phyloP scores from a whole-genome alignment of 1,284 basidiomycete genomes.

The Fomitopsis palustris region DNA sequence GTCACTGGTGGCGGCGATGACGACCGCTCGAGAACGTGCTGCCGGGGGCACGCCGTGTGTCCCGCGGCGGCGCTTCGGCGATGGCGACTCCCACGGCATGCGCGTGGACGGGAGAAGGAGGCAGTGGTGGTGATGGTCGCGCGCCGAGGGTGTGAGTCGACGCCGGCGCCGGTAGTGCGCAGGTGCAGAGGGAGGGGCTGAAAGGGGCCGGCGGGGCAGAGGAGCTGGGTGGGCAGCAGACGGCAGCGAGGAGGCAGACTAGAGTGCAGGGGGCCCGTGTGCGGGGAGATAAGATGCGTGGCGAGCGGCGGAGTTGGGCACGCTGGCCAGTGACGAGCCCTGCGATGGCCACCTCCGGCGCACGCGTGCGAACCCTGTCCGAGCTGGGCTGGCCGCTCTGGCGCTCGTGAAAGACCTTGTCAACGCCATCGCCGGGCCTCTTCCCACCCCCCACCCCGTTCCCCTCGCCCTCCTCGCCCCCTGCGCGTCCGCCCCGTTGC shows the following conservation, averaged over 20 bases:
- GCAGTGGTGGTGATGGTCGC: constrained; percentile 4
- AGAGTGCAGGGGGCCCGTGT: constrained; percentile 4
- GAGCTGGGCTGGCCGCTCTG: constrained; percentile 31
- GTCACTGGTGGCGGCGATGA: constrained; percentile 14
- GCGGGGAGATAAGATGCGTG: constrained; percentile 19
- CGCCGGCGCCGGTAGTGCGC: neutral
- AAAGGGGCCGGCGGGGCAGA: neutral
- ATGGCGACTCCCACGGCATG: constrained; percentile 14
- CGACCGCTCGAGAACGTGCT: constrained; percentile 21
- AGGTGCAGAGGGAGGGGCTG: neutral
- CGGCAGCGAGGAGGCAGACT: constrained; percentile 1
- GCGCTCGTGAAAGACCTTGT: constrained; percentile 42
- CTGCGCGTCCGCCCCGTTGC: constrained; percentile 2
- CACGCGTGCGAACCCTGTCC: constrained; percentile 34
- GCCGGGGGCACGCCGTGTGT: constrained; percentile 21
- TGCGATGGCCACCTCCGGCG: constrained; percentile 22
- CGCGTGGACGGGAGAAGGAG: neutral
- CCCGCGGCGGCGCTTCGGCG: constrained; percentile 13
- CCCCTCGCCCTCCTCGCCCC: constrained; percentile 17
- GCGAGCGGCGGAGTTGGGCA: constrained; percentile 27
- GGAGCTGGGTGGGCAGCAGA: neutral
- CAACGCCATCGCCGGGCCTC: constrained; percentile 34
- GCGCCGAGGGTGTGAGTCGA: neutral
- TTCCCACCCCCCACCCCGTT: constrained; percentile 29
- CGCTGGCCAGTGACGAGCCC: constrained; percentile 27